phyloP scores from a whole-genome alignment of 495 filamentous ascomycete genomes.

The Astrothelium subdiscretum region DNA sequence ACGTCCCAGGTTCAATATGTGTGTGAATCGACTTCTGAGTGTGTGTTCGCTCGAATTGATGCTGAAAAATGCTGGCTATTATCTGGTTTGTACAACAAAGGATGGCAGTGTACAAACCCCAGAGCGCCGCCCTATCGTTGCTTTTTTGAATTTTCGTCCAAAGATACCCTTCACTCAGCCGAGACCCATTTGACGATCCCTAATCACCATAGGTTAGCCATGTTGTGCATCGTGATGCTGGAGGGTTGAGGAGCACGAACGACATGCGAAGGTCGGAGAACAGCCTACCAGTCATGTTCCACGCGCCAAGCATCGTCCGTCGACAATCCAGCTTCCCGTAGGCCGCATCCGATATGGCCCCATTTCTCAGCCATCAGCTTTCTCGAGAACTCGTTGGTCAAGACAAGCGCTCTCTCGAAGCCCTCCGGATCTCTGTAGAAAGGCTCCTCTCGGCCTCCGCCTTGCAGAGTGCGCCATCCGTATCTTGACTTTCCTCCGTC shows the following conservation, averaged over 20 bases:
- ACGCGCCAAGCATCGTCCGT: conserved; percentile 5
- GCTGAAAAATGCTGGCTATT: neutral
- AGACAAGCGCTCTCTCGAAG: conserved; percentile 39
- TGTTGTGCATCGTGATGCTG: neutral
- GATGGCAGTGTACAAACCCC: neutral
- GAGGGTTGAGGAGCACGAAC: neutral
- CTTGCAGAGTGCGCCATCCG: conserved; percentile 47
- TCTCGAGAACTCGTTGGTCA: conserved; percentile 42
- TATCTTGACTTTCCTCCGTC: conserved; percentile 29
- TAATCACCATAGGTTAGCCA: neutral
- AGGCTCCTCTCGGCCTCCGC: conserved; percentile 48
- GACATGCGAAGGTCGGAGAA: neutral
- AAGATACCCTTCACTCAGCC: neutral
- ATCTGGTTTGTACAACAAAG: neutral
- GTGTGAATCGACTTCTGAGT: neutral
- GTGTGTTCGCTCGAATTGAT: neutral
- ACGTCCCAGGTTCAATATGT: neutral
- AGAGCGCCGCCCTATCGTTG: neutral
- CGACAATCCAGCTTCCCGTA: conserved; percentile 5
- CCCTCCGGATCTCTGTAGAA: conserved; percentile 45
- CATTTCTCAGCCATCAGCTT: conserved; percentile 24
- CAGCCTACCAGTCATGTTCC: conserved; percentile 4
- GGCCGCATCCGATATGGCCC: conserved; percentile 6
- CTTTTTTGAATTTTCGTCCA: neutral
- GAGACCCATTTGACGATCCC: conserved; percentile 2